A percentile compares a stretch with the other conserved stretches of the same genome.
These are phyloP conservation scores for Apiospora kogelbergensis DNA, from an alignment of 2,329 filamentous ascomycete genomes.

Conservation along the genomic window DNA sequence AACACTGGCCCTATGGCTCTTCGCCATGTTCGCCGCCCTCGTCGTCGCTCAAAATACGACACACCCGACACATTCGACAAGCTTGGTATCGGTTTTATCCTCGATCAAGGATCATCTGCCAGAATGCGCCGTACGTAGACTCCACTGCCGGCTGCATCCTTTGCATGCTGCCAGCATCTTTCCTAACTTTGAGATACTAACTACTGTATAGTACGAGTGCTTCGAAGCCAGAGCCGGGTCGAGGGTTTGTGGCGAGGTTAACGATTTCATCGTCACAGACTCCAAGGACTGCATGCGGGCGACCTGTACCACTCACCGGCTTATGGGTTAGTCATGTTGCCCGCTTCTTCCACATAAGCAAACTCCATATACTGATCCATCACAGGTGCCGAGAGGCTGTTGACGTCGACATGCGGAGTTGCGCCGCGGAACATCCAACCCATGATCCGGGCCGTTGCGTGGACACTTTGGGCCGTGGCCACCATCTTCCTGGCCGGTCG, in stretches of 20 bases:
- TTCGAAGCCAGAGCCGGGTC: conserved; percentile 6
- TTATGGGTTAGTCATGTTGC: neutral
- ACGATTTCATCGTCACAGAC: conserved; percentile 13
- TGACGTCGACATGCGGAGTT: conserved; percentile 16
- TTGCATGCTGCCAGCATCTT: neutral
- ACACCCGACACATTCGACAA: neutral
- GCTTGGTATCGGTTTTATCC: neutral
- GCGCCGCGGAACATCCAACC: conserved; percentile 13
- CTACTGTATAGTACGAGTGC: conserved; percentile 11
- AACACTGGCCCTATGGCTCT: neutral
- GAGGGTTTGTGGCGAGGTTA: conserved; percentile 2
- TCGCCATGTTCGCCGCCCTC: neutral
- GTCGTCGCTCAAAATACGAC: neutral
- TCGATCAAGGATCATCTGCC: neutral
- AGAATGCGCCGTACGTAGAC: neutral
- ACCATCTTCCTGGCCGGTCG: conserved; percentile 18
- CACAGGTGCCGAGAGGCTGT: conserved; percentile 14
- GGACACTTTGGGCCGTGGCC: conserved; percentile 18
- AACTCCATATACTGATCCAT: neutral
- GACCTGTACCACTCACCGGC: conserved; percentile 13
- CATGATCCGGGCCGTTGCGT: conserved; percentile 16
- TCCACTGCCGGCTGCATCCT: neutral
- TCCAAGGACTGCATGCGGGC: conserved; percentile 11
- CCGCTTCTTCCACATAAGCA: too few species aligned
- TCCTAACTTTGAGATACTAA: neutral